Evolutionary conservation across 192 early-diverging fungal species (phyloP).

Genomic region (Dimargaris xerosporica): DNA sequence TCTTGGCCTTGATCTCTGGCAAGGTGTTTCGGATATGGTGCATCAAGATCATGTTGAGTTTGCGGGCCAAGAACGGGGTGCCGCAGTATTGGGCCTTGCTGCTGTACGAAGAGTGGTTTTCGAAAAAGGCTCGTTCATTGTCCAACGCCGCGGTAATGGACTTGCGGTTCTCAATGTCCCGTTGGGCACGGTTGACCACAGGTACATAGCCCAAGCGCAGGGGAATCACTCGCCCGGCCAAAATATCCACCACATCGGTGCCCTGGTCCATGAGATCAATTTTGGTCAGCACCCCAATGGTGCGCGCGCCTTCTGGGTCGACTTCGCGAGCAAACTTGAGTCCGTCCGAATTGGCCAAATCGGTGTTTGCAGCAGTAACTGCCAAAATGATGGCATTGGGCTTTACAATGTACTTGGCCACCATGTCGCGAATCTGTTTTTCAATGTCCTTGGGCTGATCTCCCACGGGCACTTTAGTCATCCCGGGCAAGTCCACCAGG

Average conservation of each 20-base stretch:
- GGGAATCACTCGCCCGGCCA: constrained; percentile 93
- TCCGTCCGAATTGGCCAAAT: constrained; percentile 99
- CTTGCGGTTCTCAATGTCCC: constrained; percentile 92
- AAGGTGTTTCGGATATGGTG: constrained; percentile 97
- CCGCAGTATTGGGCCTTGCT: constrained; percentile 98
- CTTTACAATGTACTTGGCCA: constrained; percentile 93
- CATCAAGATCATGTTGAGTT: constrained; percentile 97
- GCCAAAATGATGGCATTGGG: constrained; percentile 95
- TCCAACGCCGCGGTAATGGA: constrained; percentile 79
- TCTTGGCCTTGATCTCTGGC: constrained; percentile 98
- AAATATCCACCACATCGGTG: constrained; percentile 98
- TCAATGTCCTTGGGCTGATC: constrained; percentile 99
- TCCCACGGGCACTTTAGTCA: constrained; percentile 97
- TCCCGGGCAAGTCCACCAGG: constrained; percentile 94
- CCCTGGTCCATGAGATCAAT: constrained; percentile 99
- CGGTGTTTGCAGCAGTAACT: constrained; percentile 95
- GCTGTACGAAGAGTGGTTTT: constrained; percentile 85
- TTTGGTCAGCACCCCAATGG: constrained; percentile 99
- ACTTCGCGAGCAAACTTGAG: constrained; percentile 94
- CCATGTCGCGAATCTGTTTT: constrained; percentile 95
- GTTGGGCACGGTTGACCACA: constrained; percentile 97
- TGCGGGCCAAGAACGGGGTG: constrained; percentile 94
- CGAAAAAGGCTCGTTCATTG: constrained; percentile 80
- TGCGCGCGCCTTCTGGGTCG: constrained; percentile 96
- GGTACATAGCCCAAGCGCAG: constrained; percentile 95